These are phyloP conservation scores for Pseudogymnoascus sp. DNA, from an alignment of 2,329 filamentous ascomycete species.

Conservation along the genomic window DNA sequence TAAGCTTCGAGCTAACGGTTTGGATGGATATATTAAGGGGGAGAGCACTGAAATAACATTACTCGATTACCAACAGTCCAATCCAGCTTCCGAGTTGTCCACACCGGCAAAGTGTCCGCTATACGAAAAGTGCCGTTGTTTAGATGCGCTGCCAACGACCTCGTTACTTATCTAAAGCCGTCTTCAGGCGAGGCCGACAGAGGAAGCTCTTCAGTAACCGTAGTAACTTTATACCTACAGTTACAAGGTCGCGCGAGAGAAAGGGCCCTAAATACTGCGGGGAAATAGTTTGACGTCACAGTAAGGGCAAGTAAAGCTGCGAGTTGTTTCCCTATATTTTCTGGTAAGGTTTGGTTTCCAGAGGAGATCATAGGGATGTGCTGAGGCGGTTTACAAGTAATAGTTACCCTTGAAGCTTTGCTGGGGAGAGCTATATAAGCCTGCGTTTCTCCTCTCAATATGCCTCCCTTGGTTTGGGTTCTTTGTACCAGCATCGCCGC, in stretches of 20 bases:
- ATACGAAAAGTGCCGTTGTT: background rate
- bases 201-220: background rate
- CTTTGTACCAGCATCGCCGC: constrained; percentile 21
- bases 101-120: background rate
- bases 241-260: background rate
- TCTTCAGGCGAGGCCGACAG: background rate
- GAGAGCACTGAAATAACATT: background rate
- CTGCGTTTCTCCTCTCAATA: background rate
- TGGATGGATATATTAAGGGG: background rate
- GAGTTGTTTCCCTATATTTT: background rate
- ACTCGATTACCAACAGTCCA: background rate
- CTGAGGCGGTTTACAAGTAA: background rate
- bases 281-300: background rate
- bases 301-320: background rate
- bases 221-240: background rate
- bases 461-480: background rate
- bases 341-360: background rate
- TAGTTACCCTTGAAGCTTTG: background rate
- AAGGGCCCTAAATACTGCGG: background rate
- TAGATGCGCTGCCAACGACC: background rate
- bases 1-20: background rate
- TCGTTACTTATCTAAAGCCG: background rate
- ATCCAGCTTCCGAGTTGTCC: background rate
- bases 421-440: background rate
- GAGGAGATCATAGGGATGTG: background rate